These are phyloP conservation scores for Mycosphaerella arachidis DNA, from an alignment of 2,329 filamentous ascomycete species.

Conservation along the genomic window DNA sequence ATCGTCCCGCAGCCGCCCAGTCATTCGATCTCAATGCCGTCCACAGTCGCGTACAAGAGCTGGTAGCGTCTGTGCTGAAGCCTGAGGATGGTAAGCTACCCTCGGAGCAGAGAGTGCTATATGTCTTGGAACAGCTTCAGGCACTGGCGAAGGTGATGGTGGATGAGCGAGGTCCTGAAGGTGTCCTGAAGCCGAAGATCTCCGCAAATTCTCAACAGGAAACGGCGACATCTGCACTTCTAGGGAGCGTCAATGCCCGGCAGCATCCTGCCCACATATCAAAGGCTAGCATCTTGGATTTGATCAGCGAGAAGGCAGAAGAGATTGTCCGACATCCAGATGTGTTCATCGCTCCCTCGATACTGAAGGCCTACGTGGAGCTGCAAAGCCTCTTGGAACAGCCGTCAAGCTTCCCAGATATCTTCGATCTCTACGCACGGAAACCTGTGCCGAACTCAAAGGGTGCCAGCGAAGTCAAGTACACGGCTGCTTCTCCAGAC, in stretches of 20 bases:
- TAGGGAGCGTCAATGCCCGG: conserved; percentile 43
- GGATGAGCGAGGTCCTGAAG: conserved; percentile 16
- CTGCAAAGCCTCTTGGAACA: conserved; percentile 69
- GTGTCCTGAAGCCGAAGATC: background rate
- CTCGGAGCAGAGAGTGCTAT: conserved; percentile 29
- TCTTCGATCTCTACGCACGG: conserved; percentile 75
- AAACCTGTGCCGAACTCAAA: conserved; percentile 66
- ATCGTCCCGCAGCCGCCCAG: conserved; percentile 1
- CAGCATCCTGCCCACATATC: conserved; percentile 31
- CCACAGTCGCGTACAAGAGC: conserved; percentile 28
- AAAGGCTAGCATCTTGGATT: conserved; percentile 36
- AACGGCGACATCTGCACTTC: conserved; percentile 53
- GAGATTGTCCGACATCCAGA: conserved; percentile 67
- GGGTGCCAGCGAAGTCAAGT: conserved; percentile 45
- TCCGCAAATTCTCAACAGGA: conserved; percentile 10
- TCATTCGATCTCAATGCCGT: conserved; percentile 14
- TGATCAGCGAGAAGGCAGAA: conserved; percentile 57
- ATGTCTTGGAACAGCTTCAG: conserved; percentile 32
- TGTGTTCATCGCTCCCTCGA: conserved; percentile 71
- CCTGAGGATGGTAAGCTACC: conserved; percentile 23
- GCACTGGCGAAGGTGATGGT: conserved; percentile 25
- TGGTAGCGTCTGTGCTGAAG: conserved; percentile 24
- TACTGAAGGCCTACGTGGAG: conserved; percentile 70
- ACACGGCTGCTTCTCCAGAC: conserved; percentile 57
- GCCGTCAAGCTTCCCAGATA: conserved; percentile 71